Evolutionary conservation across 2,329 filamentous ascomycete species (phyloP).

Genomic region (Raffaelea arxii): DNA sequence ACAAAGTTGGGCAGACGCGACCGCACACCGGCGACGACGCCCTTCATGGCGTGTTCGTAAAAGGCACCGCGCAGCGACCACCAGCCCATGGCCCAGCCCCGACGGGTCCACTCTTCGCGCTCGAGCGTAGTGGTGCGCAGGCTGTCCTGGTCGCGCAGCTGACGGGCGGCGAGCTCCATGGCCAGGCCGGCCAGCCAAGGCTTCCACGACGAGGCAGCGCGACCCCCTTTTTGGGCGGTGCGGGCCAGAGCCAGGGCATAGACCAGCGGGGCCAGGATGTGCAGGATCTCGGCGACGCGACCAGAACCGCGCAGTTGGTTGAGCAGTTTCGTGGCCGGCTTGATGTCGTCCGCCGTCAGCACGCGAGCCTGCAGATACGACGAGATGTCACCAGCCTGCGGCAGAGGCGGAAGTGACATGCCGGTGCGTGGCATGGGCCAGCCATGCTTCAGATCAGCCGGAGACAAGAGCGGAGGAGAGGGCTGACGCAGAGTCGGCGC

Average conservation of each 20-base stretch:
- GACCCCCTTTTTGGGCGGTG: too few species aligned
- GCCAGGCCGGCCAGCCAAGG: slow-evolving; percentile 83
- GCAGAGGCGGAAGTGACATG: slow-evolving; percentile 72
- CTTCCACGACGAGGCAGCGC: slow-evolving; percentile 63
- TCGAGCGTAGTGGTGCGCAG: slow-evolving; percentile 79
- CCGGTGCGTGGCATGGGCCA: slow-evolving; percentile 96
- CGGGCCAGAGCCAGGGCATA: slow-evolving; percentile 76
- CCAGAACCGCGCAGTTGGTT: slow-evolving; percentile 65
- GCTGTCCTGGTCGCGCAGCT: slow-evolving; percentile 62
- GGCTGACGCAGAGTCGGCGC: slow-evolving; percentile 11
- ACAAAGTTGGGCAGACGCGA: slow-evolving; percentile 73
- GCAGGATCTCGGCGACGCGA: slow-evolving; percentile 79
- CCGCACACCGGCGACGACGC: slow-evolving; percentile 60
- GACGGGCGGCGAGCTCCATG: slow-evolving; percentile 81
- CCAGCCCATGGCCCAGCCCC: slow-evolving; percentile 88
- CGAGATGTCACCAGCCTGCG: slow-evolving; percentile 71
- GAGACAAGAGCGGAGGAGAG: neutral
- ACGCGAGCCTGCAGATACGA: slow-evolving; percentile 83
- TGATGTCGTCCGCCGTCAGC: slow-evolving; percentile 92
- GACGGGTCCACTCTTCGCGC: slow-evolving; percentile 77
- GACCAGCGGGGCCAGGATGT: slow-evolving; percentile 79
- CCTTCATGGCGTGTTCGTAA: slow-evolving; percentile 84
- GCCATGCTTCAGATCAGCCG: slow-evolving; percentile 38
- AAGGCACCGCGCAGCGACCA: slow-evolving; percentile 96
- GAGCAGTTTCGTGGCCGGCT: slow-evolving; percentile 77